Base-by-base conservation (phyloP, 495 filamentous ascomycete species). In the Zalerion maritima region DNA sequence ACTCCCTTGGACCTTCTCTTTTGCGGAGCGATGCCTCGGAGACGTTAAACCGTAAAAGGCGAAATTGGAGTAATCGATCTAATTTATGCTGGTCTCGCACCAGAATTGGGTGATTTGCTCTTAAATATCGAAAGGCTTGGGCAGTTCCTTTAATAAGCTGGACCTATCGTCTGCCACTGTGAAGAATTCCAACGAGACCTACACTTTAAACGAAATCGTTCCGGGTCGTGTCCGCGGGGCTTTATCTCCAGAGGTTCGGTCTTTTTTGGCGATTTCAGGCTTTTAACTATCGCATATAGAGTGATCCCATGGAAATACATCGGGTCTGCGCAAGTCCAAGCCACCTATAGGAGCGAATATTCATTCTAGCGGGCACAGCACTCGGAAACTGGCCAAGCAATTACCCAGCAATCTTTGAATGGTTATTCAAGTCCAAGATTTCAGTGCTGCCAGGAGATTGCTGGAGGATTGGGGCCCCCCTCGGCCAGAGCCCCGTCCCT, bases 281-380 rank as follows among this genome's bases (percentile, higher is more conserved):
- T n/a, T n/a, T n/a, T 26, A 14, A 14, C 15, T 26, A n/a, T 26
- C 24, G 10, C 24, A 4, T 26, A 26, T n/a, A 26, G 24, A 26
- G 24, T 14, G 24, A 26, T 26, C 10, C 10, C 24, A n/a, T 26
- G 24, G 24, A 26, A 26, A 26, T 26, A 26, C 10, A 26, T 26
- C 15, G 24, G 15, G 24, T 14, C 24, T 26, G 4, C 24, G 24
- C 15, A 26, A 26, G 24, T 26, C 15, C 4, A 14, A 4, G 15
- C 10, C 11, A 14, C 11, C 24, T 26, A 4, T 14, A 26, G 24
- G 15, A 26, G 6, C 10, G 15, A n/a, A n/a, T n/a, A 12, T n/a
- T n/a, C 4, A 5, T 26, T 26, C 24, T 26, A 26, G 15, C 24
- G 15, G 24, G 15, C 11, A n/a, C 12, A 12, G 24, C 24, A 26